Conservation (phyloP, 148 eudicot genomes). For the Rhododendron ovatum region DNA sequence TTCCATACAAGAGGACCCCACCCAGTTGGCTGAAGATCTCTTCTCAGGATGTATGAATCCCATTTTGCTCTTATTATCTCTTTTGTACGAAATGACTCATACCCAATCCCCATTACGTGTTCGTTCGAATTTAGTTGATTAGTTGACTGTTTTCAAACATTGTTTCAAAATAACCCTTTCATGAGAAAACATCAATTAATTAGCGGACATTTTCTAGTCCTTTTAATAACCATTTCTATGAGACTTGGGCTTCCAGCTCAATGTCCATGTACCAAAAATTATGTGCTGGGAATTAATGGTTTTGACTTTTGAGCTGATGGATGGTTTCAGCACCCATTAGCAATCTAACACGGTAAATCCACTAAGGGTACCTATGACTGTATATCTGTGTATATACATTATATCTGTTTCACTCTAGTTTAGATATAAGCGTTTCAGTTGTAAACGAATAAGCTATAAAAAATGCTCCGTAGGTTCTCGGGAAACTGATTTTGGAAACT, state of each 20-base stretch:
- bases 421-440: neutral
- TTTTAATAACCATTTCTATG: neutral
- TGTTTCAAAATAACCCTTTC: neutral
- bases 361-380: neutral
- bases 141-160: too few relatives aligned
- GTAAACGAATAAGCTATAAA: neutral
- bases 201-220: neutral
- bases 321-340: neutral
- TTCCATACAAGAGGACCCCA: conserved; percentile 30
- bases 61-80: neutral
- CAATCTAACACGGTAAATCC: neutral
- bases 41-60: conserved; percentile 14
- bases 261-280: neutral
- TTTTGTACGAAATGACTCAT: neutral
- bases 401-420: neutral
- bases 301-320: neutral
- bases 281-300: neutral
- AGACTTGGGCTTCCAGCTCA: neutral
- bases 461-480: neutral
- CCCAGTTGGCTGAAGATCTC: conserved; percentile 29
- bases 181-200: neutral
- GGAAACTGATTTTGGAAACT: neutral
- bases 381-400: neutral
- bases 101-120: neutral
- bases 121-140: neutral